Conservation (phyloP, 2,329 filamentous ascomycete species). For the Aspergillus quadricinctus region DNA sequence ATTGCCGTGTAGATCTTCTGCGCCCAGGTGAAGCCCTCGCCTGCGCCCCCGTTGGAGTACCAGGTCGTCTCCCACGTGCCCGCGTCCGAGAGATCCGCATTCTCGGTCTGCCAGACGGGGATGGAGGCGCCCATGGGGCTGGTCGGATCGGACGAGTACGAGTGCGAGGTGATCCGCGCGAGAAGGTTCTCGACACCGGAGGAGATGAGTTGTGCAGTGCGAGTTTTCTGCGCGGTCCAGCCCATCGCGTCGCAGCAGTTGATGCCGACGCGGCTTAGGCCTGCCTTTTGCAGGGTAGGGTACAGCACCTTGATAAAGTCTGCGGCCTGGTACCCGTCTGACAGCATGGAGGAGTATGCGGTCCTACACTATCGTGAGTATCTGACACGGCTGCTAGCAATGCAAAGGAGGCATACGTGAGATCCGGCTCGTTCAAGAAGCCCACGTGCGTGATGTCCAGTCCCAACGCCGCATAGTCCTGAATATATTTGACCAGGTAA, state of each 20-base stretch:
- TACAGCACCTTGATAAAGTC: not conserved
- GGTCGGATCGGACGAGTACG: constrained; percentile 40
- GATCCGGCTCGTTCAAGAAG: constrained; percentile 46
- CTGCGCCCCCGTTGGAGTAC: not conserved
- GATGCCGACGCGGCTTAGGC: constrained; percentile 47
- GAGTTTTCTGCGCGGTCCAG: constrained; percentile 35
- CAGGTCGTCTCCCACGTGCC: not conserved
- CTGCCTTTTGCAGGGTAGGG: constrained; percentile 47
- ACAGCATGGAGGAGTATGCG: not conserved
- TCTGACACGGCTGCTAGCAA: not conserved
- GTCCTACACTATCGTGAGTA: not conserved
- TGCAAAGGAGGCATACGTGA: constrained; percentile 20
- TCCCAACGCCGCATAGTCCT: constrained; percentile 39
- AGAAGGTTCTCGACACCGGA: constrained; percentile 37
- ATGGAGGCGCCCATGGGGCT: constrained; percentile 39
- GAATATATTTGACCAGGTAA: constrained; percentile 46
- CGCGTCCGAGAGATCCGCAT: constrained; percentile 41
- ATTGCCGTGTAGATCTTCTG: not conserved
- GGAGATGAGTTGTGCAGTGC: constrained; percentile 7
- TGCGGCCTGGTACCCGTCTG: not conserved
- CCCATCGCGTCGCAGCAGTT: constrained; percentile 46
- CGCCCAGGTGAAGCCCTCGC: constrained; percentile 35
- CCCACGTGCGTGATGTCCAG: constrained; percentile 40
- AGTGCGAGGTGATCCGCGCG: constrained; percentile 41
- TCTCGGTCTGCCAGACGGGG: constrained; percentile 52